phyloP scores from a whole-genome alignment of 179 eudicot genomes.

The Sideroxylon spinosum region DNA sequence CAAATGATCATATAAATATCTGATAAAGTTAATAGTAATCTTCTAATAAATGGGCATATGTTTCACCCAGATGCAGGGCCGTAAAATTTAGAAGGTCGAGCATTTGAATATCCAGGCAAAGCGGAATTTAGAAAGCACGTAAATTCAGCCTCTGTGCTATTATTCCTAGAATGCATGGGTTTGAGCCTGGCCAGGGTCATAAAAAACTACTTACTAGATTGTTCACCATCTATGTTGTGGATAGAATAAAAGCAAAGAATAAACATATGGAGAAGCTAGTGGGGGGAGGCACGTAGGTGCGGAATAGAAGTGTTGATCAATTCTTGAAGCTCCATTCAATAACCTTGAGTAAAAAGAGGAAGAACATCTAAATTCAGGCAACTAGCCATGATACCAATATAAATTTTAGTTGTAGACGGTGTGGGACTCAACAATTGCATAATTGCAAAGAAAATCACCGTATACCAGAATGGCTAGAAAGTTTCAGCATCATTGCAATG shows the following conservation, averaged over 20 bases:
- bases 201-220: background rate
- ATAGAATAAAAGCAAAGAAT: background rate
- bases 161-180: background rate
- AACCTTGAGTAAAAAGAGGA: slow-evolving; percentile 46
- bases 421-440: too few relatives aligned
- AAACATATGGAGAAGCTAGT: slow-evolving; percentile 8
- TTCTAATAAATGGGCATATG: background rate
- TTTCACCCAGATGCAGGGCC: background rate
- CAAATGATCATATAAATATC: background rate
- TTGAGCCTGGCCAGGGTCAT: background rate
- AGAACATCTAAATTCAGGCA: slow-evolving; percentile 5
- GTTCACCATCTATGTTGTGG: background rate
- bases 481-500: background rate
- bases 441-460: background rate
- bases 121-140: background rate
- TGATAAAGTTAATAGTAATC: slow-evolving; percentile 3
- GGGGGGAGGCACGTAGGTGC: slow-evolving; percentile 38
- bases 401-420: too few relatives aligned
- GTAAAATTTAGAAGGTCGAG: background rate
- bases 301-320: slow-evolving; percentile 83
- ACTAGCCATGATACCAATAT: too few relatives aligned
- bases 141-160: background rate
- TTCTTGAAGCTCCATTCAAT: slow-evolving; percentile 88
- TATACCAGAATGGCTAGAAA: background rate
- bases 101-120: background rate